A percentile compares a stretch with the other conserved stretches of the same genome.
phyloP scores from a whole-genome alignment of 495 filamentous ascomycete species.

The Tetracladium marchalianum region DNA sequence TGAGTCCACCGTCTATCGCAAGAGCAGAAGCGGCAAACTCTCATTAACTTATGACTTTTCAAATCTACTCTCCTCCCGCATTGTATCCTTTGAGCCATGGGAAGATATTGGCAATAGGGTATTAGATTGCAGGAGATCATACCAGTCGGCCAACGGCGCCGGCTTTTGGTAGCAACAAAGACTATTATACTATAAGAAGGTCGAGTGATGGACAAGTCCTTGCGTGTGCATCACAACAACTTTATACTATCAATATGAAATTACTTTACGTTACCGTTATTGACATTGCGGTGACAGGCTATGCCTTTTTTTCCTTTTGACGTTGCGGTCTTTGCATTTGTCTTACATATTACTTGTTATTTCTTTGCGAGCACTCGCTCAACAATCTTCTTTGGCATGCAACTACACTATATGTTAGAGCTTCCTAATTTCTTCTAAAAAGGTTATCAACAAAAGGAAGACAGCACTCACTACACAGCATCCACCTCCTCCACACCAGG shows the following conservation, averaged over 20 bases:
- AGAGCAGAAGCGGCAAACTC: background rate
- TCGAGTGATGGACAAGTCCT: background rate
- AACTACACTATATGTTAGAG: conserved; percentile 29
- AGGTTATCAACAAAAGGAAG: background rate
- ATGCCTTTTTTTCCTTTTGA: background rate
- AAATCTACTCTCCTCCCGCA: conserved; percentile 51
- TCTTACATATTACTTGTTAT: background rate
- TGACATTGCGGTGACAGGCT: background rate
- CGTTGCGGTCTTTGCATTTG: background rate
- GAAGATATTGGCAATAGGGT: conserved; percentile 40
- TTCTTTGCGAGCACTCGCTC: conserved; percentile 37
- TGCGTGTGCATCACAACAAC: background rate
- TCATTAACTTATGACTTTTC: conserved; percentile 12
- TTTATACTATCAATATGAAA: background rate
- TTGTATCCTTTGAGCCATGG: conserved; percentile 60
- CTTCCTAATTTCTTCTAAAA: too few species aligned
- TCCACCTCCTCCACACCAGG: conserved; percentile 74
- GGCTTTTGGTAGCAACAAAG: too few species aligned
- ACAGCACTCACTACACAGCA: conserved; percentile 63
- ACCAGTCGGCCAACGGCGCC: too few species aligned
- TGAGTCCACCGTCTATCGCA: too few species aligned
- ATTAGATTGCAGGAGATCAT: conserved; percentile 65
- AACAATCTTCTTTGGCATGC: conserved; percentile 63
- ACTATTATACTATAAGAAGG: conserved; percentile 1
- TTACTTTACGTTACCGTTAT: background rate